Evolutionary conservation across 441 rosid species (phyloP).

Genomic region (Populus hybrid): DNA sequence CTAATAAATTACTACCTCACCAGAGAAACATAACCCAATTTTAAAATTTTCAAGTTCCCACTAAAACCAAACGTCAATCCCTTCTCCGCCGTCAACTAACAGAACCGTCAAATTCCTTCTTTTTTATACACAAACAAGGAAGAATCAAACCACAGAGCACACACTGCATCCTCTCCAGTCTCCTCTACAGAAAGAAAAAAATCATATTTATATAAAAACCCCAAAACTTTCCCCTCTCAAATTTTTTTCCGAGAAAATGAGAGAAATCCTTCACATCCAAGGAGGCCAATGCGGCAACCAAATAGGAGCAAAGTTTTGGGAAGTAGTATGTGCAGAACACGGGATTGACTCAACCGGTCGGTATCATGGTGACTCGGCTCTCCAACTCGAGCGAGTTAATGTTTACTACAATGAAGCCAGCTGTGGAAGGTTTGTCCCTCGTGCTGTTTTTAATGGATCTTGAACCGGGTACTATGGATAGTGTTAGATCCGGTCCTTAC

Average conservation of each 20-base stretch:
- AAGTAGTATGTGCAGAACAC: no score
- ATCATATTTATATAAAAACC: not conserved
- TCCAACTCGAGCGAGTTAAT: no score
- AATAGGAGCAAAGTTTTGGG: slow-evolving; percentile 52
- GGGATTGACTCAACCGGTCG: no score
- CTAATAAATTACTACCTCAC: no score
- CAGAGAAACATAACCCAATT: not conserved
- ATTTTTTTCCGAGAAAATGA: slow-evolving; percentile 29
- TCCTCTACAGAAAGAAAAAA: not conserved
- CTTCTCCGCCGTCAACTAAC: slow-evolving; percentile 13
- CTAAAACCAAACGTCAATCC: slow-evolving; percentile 17
- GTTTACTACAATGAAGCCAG: no score
- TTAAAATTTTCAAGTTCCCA: slow-evolving; percentile 25
- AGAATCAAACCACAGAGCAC: not conserved
- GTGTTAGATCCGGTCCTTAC: slow-evolving; percentile 26
- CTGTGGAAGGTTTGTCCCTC: no score
- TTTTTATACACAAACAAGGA: not conserved
- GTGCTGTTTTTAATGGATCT: no score
- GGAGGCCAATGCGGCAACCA: slow-evolving; percentile 60
- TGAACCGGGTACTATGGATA: no score
- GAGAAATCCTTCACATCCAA: slow-evolving; percentile 56
- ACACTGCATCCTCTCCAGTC: not conserved
- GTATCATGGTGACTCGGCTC: no score
- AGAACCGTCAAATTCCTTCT: slow-evolving; percentile 21
- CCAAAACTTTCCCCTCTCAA: slow-evolving; percentile 8